Conservation (phyloP, 345 rosid species). For the Punica granatum region DNA sequence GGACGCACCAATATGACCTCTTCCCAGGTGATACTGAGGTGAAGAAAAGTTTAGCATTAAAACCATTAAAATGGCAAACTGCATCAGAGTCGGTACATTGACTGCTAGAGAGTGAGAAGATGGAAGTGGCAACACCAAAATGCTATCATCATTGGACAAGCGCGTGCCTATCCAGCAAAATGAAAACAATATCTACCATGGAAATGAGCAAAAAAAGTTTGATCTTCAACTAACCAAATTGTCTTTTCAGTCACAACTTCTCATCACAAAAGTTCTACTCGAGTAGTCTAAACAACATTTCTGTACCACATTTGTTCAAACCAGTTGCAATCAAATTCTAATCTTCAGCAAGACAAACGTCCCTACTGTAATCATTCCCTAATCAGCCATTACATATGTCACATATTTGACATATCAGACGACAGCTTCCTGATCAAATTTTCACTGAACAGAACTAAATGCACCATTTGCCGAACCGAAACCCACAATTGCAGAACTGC, state of each 20-base stretch:
- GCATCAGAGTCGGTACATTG: background rate
- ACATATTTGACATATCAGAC: background rate
- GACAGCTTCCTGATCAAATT: background rate
- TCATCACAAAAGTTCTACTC: background rate
- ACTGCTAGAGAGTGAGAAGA: background rate
- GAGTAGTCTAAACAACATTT: background rate
- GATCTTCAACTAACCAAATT: background rate
- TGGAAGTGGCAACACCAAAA: background rate
- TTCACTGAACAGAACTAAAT: background rate
- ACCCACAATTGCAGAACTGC: too few relatives aligned
- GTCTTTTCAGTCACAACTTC: background rate
- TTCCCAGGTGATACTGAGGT: slow-evolving; percentile 74
- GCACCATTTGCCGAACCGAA: background rate
- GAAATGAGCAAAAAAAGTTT: background rate
- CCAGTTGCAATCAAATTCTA: background rate
- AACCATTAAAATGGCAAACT: background rate
- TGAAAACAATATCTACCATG: background rate
- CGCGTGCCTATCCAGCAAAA: background rate
- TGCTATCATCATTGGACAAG: background rate
- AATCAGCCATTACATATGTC: background rate
- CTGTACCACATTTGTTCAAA: too few relatives aligned
- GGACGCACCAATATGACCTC: slow-evolving; percentile 74
- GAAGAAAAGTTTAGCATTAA: slow-evolving; percentile 9
- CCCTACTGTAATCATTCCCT: background rate
- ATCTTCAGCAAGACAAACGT: background rate